These are phyloP conservation scores for Lodderomyces beijingensis DNA, from an alignment of 1,139 yeast genomes.

Conservation along the genomic window DNA sequence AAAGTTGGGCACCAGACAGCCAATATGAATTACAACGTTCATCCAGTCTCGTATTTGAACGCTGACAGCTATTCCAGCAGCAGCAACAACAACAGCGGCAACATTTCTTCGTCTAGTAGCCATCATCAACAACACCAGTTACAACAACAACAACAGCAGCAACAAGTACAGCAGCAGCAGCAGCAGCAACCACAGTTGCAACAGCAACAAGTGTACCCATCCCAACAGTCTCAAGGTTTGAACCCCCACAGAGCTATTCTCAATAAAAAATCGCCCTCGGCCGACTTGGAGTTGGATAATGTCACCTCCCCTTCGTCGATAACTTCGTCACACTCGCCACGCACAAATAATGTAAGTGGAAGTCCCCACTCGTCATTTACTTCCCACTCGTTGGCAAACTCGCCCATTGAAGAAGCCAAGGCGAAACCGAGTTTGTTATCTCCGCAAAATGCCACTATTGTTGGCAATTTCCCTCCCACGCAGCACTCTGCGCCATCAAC, in stretches of 20 bases:
- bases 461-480: background rate
- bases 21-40: constrained; percentile 45
- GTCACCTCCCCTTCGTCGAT: constrained; percentile 28
- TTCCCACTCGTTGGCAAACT: constrained; percentile 34
- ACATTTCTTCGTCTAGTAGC: constrained; percentile 2
- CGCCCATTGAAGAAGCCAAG: constrained; percentile 25
- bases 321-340: constrained; percentile 23
- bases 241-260: constrained; percentile 3
- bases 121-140: constrained; percentile 5
- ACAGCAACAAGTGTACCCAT: constrained; percentile 4
- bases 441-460: constrained; percentile 4
- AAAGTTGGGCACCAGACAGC: no score
- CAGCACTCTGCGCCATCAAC: constrained; percentile 7
- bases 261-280: constrained; percentile 8
- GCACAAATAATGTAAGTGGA: constrained; percentile 11
- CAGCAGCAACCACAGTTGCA: constrained; percentile 3
- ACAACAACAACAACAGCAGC: constrained; percentile 5
- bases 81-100: constrained; percentile 5
- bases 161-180: constrained; percentile 1
- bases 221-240: constrained; percentile 2
- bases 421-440: constrained; percentile 7
- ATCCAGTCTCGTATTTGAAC: constrained; percentile 43
- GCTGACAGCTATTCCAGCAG: constrained; percentile 19
- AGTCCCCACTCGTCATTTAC: constrained; percentile 36
- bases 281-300: constrained; percentile 26